Evolutionary conservation across 768 basidiomycete genomes (phyloP).

Genomic region (Russula lepida): DNA sequence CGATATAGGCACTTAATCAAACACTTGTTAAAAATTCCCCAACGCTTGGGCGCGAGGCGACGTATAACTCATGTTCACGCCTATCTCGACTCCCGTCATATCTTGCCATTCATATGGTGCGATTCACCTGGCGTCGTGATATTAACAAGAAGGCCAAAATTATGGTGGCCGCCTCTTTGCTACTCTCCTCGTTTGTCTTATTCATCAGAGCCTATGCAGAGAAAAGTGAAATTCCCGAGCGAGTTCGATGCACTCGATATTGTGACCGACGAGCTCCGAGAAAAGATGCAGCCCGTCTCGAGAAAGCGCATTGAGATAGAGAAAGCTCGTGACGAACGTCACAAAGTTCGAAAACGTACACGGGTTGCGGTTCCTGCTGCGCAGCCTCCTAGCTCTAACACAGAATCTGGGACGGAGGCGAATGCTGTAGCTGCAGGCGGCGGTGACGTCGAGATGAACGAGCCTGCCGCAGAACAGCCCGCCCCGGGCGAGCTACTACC

Average conservation of each 20-base stretch:
- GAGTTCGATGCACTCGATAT: slow-evolving; percentile 85
- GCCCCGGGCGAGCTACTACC: slow-evolving; percentile 42
- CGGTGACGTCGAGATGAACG: slow-evolving; percentile 46
- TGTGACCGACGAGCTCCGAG: slow-evolving; percentile 68
- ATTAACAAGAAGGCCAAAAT: slow-evolving; percentile 93
- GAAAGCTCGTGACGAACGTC: slow-evolving; percentile 74
- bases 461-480: slow-evolving; percentile 26
- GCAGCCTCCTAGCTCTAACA: slow-evolving; percentile 18
- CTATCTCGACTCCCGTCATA: slow-evolving; percentile 78
- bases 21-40: slow-evolving; percentile 81
- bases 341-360: slow-evolving; percentile 71
- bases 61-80: slow-evolving; percentile 74
- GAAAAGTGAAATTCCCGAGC: slow-evolving; percentile 86
- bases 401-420: slow-evolving; percentile 4
- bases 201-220: slow-evolving; percentile 32
- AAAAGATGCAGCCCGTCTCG: slow-evolving; percentile 61
- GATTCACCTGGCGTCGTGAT: slow-evolving; percentile 91
- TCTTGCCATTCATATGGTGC: slow-evolving; percentile 88
- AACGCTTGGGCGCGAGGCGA: slow-evolving; percentile 67
- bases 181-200: not conserved
- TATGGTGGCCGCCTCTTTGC: slow-evolving; percentile 47
- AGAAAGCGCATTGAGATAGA: slow-evolving; percentile 70
- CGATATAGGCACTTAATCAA: slow-evolving; percentile 67
- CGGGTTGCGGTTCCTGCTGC: slow-evolving; percentile 35
- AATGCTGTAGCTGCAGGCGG: slow-evolving; percentile 5